Evolutionary conservation across 805 yeast genomes (phyloP), one percentile per base, ranked within the genome.

Genomic region (Ogataea nitratoaversa): DNA sequence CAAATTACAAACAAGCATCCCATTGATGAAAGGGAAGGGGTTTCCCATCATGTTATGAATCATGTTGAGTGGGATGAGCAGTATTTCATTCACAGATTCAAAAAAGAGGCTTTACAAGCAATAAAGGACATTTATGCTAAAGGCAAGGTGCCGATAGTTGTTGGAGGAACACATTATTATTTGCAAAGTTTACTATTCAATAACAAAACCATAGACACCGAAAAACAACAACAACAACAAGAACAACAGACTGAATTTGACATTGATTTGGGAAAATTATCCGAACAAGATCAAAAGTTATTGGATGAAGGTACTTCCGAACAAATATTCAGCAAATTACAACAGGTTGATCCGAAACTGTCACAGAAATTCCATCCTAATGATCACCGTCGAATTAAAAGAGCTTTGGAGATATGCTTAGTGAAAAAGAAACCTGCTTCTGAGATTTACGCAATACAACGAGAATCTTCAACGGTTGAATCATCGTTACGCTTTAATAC

Each of bases 81-180:
- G 49, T 89, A 91, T 56, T 79, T 76, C 46, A 81, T 90, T 6
- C 95, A 86, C 53, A 65, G 84, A 39, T 93, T 90, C 57, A 79
- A 82, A 37, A 56, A 67, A 27, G 96, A 88, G 49, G 96, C 95
- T 8, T 53, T 68, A 25, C 58, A 47, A 1, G 70, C 76, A 14
- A 84, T 90, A 7, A 71, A 74, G 0, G 84, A 79, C 24, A 81
- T 91, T 9, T 82, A 81, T 44, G 40, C 57, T 0, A 57, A 84
- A 17, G 85, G 85, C 0, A 89, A 88, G 53, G 50, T 84, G 1
- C 97, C 99, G 0, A 84, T 93, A 3, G 59, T 93, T 0, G 93
- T 93, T 1, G 99, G 99, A 5, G 99, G 99, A 0, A 93, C 99
- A 0, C 97, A 90, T 56, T 93, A 93, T 60, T 93, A 93, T 57